Conservation (phyloP, 2,329 filamentous ascomycete species). For the Pleoardoris graminearum region DNA sequence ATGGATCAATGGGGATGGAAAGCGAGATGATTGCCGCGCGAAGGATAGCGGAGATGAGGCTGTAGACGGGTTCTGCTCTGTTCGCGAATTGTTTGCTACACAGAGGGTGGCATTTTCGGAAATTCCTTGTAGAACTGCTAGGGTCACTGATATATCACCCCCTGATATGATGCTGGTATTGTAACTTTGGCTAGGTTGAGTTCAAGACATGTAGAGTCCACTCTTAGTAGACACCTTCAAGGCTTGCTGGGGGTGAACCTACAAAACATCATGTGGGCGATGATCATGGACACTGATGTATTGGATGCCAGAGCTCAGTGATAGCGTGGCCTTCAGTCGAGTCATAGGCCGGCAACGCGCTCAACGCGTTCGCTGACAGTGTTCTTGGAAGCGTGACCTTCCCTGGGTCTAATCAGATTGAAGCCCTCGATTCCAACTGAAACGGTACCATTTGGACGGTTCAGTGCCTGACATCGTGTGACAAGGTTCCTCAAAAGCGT, state of each 20-base stretch:
- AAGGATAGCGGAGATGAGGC: conserved; percentile 1
- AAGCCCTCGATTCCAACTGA: neutral
- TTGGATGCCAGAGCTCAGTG: no score
- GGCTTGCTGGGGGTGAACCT: no score
- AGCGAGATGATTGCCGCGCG: neutral
- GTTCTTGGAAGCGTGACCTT: neutral
- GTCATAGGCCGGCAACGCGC: no score
- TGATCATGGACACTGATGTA: no score
- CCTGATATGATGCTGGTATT: no score
- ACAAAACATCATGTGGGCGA: no score
- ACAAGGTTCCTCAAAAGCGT: neutral
- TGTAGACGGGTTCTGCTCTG: neutral
- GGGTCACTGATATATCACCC: no score
- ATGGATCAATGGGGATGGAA: neutral
- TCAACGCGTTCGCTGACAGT: no score
- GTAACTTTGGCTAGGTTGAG: no score
- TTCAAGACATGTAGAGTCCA: no score
- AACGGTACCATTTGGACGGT: neutral
- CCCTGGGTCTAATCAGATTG: neutral
- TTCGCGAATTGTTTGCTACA: neutral
- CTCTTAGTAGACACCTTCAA: no score
- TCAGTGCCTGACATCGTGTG: neutral
- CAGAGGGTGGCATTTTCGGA: neutral
- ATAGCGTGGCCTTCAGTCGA: neutral
- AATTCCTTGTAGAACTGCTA: no score